A percentile compares a stretch with the other conserved stretches of the same genome.
These are phyloP conservation scores for Lithospermum erythrorhizon DNA, from an alignment of 257 asterid species.

Conservation along the genomic window DNA sequence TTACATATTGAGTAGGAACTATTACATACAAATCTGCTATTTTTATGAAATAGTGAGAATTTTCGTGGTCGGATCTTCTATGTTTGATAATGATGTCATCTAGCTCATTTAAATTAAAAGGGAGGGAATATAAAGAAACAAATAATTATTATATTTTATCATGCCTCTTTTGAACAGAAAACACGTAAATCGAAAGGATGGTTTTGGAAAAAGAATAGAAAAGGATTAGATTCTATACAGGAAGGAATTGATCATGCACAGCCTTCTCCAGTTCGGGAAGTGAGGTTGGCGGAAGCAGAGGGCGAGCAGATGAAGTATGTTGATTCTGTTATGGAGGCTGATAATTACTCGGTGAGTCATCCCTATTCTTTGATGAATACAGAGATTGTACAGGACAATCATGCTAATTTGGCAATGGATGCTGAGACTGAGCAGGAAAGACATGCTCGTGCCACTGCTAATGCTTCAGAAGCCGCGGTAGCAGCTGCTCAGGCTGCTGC, in stretches of 20 bases:
- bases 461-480: slow-evolving; percentile 83
- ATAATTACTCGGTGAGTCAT: no score
- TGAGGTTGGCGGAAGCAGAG: slow-evolving; percentile 47
- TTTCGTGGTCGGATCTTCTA: no score
- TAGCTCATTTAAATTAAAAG: no score
- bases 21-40: no score
- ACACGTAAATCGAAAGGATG: slow-evolving; percentile 35
- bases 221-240: slow-evolving; percentile 17
- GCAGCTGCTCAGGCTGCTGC: slow-evolving; percentile 87
- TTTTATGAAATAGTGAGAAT: no score
- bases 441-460: slow-evolving; percentile 60
- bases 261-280: slow-evolving; percentile 24
- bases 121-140: no score
- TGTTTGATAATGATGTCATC: no score
- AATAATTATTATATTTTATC: no score
- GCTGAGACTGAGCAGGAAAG: slow-evolving; percentile 47
- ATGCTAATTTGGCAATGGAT: slow-evolving; percentile 30
- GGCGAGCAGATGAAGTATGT: slow-evolving; percentile 38
- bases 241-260: slow-evolving; percentile 21
- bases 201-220: slow-evolving; percentile 31
- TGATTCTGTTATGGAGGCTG: no score
- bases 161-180: slow-evolving; percentile 22
- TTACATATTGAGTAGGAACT: no score
- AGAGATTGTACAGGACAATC: slow-evolving; percentile 35
- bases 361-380: no score